Percentiles rank a stretch among this genome's conserved stretches.
phyloP scores from a whole-genome alignment of 495 filamentous ascomycete genomes.

The Choiromyces venosus region DNA sequence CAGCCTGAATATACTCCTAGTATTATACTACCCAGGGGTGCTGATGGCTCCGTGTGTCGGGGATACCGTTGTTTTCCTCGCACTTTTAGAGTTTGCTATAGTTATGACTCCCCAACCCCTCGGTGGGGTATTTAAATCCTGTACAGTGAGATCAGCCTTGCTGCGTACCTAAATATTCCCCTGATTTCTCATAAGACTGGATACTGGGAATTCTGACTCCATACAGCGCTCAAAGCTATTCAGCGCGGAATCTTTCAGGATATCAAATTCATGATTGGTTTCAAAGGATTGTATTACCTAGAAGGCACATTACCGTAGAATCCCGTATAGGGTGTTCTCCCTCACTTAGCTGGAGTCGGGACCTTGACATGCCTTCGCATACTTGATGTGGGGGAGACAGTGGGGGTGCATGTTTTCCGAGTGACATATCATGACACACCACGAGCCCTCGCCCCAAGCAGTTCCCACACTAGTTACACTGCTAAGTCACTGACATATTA shows the following conservation, averaged over 20 bases:
- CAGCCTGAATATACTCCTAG: neutral
- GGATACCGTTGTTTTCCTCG: neutral
- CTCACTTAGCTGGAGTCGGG: neutral
- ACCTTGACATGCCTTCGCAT: neutral
- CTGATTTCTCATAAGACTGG: neutral
- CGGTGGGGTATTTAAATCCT: neutral
- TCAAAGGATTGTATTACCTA: neutral
- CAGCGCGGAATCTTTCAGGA: neutral
- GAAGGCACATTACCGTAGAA: too few species aligned
- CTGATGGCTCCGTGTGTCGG: neutral
- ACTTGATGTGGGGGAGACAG: neutral
- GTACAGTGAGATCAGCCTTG: neutral
- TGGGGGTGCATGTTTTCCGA: neutral
- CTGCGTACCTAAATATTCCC: neutral
- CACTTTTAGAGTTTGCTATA: neutral
- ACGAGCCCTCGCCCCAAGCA: neutral
- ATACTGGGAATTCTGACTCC: neutral
- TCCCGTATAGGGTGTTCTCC: neutral
- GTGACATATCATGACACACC: neutral
- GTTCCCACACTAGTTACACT: too few species aligned
- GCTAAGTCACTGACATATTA: too few species aligned
- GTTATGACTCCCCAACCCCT: neutral
- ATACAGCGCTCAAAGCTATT: neutral
- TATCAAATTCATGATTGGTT: too few species aligned
- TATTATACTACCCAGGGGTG: neutral